phyloP scores from a whole-genome alignment of 2,329 filamentous ascomycete species.

The Penicillium aurantiogriseum region DNA sequence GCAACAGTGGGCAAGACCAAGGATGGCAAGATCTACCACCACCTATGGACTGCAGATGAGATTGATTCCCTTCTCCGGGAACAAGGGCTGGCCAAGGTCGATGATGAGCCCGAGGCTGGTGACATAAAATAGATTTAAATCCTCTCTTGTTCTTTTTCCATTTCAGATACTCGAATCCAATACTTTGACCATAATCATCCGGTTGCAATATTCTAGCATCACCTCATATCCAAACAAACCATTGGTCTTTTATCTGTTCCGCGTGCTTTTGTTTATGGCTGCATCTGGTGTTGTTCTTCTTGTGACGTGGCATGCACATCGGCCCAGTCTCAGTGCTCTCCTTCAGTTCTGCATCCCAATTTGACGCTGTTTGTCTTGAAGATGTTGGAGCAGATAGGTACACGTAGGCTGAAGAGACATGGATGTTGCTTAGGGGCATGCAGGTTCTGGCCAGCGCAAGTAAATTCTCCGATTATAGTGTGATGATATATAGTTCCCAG shows the following conservation, averaged over 20 bases:
- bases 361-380: constrained; percentile 18
- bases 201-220: constrained; percentile 14
- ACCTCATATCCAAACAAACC: neutral
- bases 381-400: constrained; percentile 23
- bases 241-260: neutral
- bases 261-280: constrained; percentile 18
- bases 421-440: constrained; percentile 12
- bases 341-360: constrained; percentile 17
- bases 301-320: constrained; percentile 37
- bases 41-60: constrained; percentile 94
- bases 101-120: constrained; percentile 64
- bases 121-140: constrained; percentile 41
- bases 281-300: constrained; percentile 26
- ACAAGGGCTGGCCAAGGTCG: constrained; percentile 85
- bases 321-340: constrained; percentile 24
- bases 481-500: constrained; percentile 15
- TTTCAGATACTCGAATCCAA: constrained; percentile 32
- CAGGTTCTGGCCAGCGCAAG: constrained; percentile 11
- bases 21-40: constrained; percentile 95
- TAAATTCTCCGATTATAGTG: constrained; percentile 11
- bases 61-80: constrained; percentile 92
- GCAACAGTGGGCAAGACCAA: constrained; percentile 95
- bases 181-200: constrained; percentile 23
- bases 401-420: constrained; percentile 29
- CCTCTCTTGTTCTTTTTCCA: constrained; percentile 20